Evolutionary conservation across 2,329 filamentous ascomycete species (phyloP).

Genomic region (Aspergillus transmontanensis): DNA sequence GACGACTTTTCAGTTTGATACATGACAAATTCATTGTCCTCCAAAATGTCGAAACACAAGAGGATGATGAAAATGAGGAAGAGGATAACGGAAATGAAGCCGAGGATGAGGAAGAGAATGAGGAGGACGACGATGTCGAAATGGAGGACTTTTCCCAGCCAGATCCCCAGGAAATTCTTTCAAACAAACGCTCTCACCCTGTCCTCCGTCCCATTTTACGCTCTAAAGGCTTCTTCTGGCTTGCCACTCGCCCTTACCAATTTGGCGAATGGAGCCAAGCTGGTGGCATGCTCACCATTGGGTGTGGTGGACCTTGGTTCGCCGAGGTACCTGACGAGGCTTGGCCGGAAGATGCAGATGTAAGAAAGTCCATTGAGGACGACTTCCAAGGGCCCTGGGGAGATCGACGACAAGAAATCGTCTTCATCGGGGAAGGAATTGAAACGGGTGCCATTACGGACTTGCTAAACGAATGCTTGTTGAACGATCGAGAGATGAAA

Average conservation of each 20-base stretch:
- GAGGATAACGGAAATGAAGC: constrained; percentile 26
- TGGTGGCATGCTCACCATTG: constrained; percentile 47
- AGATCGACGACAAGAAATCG: constrained; percentile 70
- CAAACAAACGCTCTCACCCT: constrained; percentile 43
- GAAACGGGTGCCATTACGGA: constrained; percentile 55
- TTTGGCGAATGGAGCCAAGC: constrained; percentile 51
- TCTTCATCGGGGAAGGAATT: constrained; percentile 71
- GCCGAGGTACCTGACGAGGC: constrained; percentile 58
- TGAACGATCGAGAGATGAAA: constrained; percentile 63
- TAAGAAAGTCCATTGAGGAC: constrained; percentile 50
- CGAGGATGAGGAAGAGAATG: constrained; percentile 27
- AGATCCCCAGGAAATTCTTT: constrained; percentile 36
- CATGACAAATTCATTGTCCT: constrained; percentile 51
- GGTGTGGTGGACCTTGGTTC: constrained; percentile 56
- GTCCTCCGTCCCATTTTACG: constrained; percentile 43
- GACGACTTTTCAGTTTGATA: constrained; percentile 42
- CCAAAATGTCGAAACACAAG: constrained; percentile 36
- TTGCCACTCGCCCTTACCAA: constrained; percentile 44
- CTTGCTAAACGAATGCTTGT: constrained; percentile 62
- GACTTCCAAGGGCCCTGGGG: constrained; percentile 62
- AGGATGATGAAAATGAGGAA: constrained; percentile 24
- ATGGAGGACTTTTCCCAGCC: constrained; percentile 36
- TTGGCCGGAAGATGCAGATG: constrained; percentile 53
- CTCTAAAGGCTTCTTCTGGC: constrained; percentile 51
- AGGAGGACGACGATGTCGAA: constrained; percentile 25